Evolutionary conservation across 2,329 filamentous ascomycete species (phyloP), one percentile per base, ranked within the genome.

Genomic region (Neofusicoccum laricinum): DNA sequence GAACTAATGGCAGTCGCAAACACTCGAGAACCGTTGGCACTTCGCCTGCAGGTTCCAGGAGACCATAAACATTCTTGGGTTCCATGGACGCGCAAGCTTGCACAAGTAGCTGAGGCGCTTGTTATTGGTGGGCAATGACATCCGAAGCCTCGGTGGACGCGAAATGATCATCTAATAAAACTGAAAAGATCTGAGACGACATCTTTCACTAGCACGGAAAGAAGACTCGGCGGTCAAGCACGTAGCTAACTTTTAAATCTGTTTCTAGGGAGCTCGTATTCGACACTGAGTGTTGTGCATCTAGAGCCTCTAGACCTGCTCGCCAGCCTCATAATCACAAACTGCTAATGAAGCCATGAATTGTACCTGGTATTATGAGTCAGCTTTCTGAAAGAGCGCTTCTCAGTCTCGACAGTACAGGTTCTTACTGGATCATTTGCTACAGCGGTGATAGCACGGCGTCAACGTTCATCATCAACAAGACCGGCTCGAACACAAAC

Each of bases 121-220:
- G 19, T 5, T 21, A 15, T 53, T 30, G 36, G 21, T 21, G 15
- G 2, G 25, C 40, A 25, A 59, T 8, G n/a, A 51, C 34, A 6
- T n/a, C 36, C 7, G 4, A 30, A 64, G n/a, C 63, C 53, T 59
- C 46, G 30, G 45, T 4, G 36, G 55, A 63, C 14, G 34, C 46
- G 63, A 61, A 36, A 61, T 64, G 63, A 64, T 59, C 30, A 36
- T 30, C 7, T 4, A 30, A 51, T 38, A 36, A 63, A 61, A 64
- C 63, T 64, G 63, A 64, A 64, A 64, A 64, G 63, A 64, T 61
- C 63, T 64, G 63, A 64, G 63, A 64, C 55, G 62, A 43, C 32
- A 53, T 15, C 19, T 12, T 45, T 45, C 17, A 30, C 17, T 11
- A 32, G 25, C 12, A 36, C 12, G 7, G 21, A 6, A 19, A 36